Percentiles rank a stretch among this genome's conserved stretches.
These are phyloP conservation scores for Cyberlindnera mrakii DNA, from an alignment of 805 yeast genomes.

Conservation along the genomic window DNA sequence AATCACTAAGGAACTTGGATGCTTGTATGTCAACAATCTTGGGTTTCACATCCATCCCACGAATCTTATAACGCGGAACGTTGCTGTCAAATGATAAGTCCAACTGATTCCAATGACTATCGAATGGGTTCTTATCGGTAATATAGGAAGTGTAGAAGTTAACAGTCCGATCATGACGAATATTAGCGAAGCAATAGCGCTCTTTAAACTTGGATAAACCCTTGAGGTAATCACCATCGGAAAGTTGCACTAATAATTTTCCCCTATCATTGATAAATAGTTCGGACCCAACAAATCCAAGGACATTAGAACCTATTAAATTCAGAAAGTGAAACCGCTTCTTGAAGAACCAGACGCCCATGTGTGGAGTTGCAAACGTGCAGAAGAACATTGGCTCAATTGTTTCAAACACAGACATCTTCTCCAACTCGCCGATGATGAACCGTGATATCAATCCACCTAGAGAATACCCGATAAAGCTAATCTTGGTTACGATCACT, in stretches of 20 bases:
- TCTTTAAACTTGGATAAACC: constrained; percentile 55
- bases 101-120: constrained; percentile 39
- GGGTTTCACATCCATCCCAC: constrained; percentile 35
- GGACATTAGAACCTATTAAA: constrained; percentile 43
- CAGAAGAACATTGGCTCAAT: constrained; percentile 59
- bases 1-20: constrained; percentile 18
- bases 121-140: constrained; percentile 69
- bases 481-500: constrained; percentile 41
- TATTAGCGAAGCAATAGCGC: constrained; percentile 63
- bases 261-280: constrained; percentile 50
- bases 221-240: constrained; percentile 36
- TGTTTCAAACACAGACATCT: constrained; percentile 44
- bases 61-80: constrained; percentile 29
- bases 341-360: constrained; percentile 52
- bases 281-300: constrained; percentile 72
- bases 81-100: constrained; percentile 37
- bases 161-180: constrained; percentile 79
- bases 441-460: constrained; percentile 85
- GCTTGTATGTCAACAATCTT: constrained; percentile 45
- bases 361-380: constrained; percentile 76
- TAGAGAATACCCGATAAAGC: constrained; percentile 81
- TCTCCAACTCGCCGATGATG: constrained; percentile 65
- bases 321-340: constrained; percentile 33
- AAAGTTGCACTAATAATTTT: constrained; percentile 37
- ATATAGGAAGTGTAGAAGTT: constrained; percentile 82